These are phyloP conservation scores for Chalaropsis thielavioides DNA, from an alignment of 2,329 filamentous ascomycete genomes.

Conservation along the genomic window DNA sequence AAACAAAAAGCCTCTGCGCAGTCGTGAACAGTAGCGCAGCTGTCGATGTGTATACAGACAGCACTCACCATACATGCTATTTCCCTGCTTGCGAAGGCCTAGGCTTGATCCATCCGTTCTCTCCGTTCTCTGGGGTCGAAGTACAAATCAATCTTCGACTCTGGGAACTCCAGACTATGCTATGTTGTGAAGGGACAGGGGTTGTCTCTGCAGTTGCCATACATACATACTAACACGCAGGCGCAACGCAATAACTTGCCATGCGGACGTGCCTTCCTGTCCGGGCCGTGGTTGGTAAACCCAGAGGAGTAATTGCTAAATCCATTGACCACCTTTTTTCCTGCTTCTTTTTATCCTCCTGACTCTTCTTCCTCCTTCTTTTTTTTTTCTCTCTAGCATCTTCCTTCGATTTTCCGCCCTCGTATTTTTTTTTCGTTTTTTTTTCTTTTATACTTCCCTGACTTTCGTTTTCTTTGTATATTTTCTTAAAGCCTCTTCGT, in stretches of 20 bases:
- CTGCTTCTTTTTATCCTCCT: conserved; percentile 6
- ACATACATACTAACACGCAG: background rate
- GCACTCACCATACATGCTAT: background rate
- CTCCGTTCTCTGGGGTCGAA: conserved; percentile 5
- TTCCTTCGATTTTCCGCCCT: conserved; percentile 4
- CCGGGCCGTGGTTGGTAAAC: conserved; percentile 5
- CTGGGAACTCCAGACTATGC: background rate
- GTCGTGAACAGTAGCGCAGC: too few species aligned
- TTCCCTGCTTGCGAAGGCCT: background rate
- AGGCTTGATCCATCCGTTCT: background rate
- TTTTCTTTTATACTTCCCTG: conserved; percentile 7
- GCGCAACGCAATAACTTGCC: background rate
- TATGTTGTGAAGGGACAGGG: background rate
- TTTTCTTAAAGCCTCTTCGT: conserved; percentile 6
- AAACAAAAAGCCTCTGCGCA: too few species aligned
- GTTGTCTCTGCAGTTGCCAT: background rate
- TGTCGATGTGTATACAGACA: background rate
- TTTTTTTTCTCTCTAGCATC: conserved; percentile 15
- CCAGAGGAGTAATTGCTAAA: background rate
- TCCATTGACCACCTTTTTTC: conserved; percentile 1
- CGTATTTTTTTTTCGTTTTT: conserved; percentile 8
- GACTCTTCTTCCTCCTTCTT: conserved; percentile 3
- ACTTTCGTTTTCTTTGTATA: conserved; percentile 6
- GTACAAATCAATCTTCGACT: background rate
- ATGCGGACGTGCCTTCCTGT: conserved; percentile 3